phyloP scores from a whole-genome alignment of 2,329 filamentous ascomycete species.

The Septoria linicola region DNA sequence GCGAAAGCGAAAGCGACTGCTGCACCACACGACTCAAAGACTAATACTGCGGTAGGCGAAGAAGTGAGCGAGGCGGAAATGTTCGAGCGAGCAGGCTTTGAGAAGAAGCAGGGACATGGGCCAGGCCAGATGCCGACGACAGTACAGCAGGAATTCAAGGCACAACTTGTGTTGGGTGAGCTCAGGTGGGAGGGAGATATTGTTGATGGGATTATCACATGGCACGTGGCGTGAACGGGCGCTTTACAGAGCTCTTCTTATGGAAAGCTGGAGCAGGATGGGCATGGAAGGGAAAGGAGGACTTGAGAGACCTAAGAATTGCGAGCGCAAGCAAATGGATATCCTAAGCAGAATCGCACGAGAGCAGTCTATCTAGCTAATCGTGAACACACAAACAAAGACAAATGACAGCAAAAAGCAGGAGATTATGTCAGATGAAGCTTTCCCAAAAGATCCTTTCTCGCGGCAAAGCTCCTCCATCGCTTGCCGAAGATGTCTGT shows the following conservation, averaged over 20 bases:
- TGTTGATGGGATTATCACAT: slow-evolving; percentile 4
- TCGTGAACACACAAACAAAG: not conserved
- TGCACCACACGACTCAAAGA: not conserved
- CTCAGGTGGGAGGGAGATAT: slow-evolving; percentile 4
- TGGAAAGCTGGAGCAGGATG: no score
- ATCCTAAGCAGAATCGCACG: not conserved
- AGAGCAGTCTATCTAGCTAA: not conserved
- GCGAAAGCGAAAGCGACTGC: not conserved
- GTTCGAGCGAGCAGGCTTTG: slow-evolving; percentile 12
- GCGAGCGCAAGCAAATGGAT: not conserved
- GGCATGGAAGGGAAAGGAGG: not conserved
- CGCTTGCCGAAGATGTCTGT: slow-evolving; percentile 76
- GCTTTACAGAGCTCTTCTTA: no score
- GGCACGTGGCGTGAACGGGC: not conserved
- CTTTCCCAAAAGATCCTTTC: slow-evolving; percentile 64
- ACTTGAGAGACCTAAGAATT: not conserved
- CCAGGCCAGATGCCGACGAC: not conserved
- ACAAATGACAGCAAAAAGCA: not conserved
- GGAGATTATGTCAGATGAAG: slow-evolving; percentile 12
- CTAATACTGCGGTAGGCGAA: not conserved
- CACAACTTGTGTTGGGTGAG: slow-evolving; percentile 9
- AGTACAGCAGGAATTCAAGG: not conserved
- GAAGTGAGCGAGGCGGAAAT: slow-evolving; percentile 10
- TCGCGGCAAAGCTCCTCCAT: slow-evolving; percentile 70
- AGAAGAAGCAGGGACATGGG: not conserved